Conservation (phyloP, 1,284 basidiomycete genomes). For the Leccinum insolens region DNA sequence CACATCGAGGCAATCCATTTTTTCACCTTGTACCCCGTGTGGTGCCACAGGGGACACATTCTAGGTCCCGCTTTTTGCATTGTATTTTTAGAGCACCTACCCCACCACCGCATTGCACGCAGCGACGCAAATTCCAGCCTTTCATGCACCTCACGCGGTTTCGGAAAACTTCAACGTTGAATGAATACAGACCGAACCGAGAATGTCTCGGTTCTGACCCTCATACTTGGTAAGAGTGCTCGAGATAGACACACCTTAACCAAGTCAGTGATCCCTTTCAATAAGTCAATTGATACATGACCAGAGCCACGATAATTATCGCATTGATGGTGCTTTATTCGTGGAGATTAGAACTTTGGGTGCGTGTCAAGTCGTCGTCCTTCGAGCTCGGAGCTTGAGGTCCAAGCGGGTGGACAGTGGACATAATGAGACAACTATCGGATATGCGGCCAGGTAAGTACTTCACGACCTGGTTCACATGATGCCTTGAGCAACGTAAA, state of each 20-base stretch:
- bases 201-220: conserved; percentile 55
- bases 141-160: background rate
- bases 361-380: background rate
- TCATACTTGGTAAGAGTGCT: conserved; percentile 46
- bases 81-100: background rate
- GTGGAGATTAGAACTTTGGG: background rate
- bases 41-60: background rate
- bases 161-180: background rate
- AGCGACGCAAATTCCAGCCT: background rate
- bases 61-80: background rate
- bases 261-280: background rate
- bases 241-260: conserved; percentile 38
- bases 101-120: background rate
- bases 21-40: background rate
- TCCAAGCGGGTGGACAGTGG: background rate
- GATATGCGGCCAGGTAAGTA: background rate
- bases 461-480: background rate
- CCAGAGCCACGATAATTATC: background rate
- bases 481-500: background rate
- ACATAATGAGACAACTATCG: background rate
- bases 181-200: conserved; percentile 42
- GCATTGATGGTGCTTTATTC: background rate
- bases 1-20: background rate
- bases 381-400: background rate
- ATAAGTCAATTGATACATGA: background rate